Evolutionary conservation across 2,329 filamentous ascomycete species (phyloP).

Genomic region (Ramichloridium luteum): DNA sequence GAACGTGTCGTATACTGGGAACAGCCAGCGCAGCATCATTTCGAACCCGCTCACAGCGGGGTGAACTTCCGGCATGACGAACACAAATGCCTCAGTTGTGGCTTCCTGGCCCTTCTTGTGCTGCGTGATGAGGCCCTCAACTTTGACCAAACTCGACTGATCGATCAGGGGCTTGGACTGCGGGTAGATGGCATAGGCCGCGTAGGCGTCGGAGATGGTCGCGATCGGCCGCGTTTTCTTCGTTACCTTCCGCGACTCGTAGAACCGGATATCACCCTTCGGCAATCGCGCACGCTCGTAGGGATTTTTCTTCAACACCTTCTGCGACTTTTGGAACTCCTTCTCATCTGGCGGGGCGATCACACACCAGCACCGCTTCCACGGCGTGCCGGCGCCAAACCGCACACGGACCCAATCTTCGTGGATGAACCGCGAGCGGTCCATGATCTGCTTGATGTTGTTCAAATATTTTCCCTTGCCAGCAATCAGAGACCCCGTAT

Average conservation of each 20-base stretch:
- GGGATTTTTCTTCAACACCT: conserved; percentile 65
- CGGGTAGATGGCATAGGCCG: conserved; percentile 90
- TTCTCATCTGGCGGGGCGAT: conserved; percentile 89
- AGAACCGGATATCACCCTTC: conserved; percentile 89
- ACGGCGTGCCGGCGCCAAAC: conserved; percentile 90
- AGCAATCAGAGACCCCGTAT: conserved; percentile 88
- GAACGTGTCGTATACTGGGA: conserved; percentile 90
- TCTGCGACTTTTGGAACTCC: conserved; percentile 71
- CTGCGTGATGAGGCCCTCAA: conserved; percentile 82
- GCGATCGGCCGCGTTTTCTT: conserved; percentile 88
- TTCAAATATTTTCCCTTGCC: conserved; percentile 84
- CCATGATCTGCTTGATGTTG: conserved; percentile 82
- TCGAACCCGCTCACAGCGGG: conserved; percentile 91
- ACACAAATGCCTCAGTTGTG: conserved; percentile 83
- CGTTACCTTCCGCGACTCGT: conserved; percentile 77
- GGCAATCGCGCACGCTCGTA: conserved; percentile 66
- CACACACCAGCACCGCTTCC: conserved; percentile 95
- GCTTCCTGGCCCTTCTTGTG: conserved; percentile 61
- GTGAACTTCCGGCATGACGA: conserved; percentile 90
- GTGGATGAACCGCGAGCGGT: conserved; percentile 60
- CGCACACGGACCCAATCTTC: conserved; percentile 93
- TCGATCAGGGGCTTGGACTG: conserved; percentile 90
- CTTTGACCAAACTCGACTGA: conserved; percentile 83
- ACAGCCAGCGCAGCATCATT: conserved; percentile 84
- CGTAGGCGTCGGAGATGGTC: conserved; percentile 79